phyloP scores from a whole-genome alignment of 1,284 basidiomycete genomes.

The Sanghuangporus weigelae region DNA sequence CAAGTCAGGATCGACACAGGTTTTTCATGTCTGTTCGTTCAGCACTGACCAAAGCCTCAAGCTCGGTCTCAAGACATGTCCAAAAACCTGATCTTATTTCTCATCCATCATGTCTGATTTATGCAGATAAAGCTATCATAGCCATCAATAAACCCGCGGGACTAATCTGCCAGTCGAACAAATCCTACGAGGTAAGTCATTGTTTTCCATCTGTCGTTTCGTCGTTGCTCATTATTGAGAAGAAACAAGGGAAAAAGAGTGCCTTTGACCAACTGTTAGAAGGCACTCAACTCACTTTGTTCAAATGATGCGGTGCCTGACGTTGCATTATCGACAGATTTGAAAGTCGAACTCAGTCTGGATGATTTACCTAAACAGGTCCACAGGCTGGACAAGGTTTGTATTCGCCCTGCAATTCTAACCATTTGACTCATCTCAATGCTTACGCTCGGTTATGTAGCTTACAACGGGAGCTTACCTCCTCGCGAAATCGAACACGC shows the following conservation, averaged over 20 bases:
- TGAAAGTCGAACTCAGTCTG: conserved; percentile 34
- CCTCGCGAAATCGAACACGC: conserved; percentile 41
- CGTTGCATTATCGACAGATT: conserved; percentile 27
- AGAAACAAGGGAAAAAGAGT: not conserved
- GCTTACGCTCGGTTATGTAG: conserved; percentile 29
- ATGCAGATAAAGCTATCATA: conserved; percentile 48
- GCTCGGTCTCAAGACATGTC: not conserved
- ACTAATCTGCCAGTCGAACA: conserved; percentile 45
- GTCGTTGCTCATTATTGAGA: not conserved
- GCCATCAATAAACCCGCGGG: conserved; percentile 61
- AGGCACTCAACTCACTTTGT: not conserved
- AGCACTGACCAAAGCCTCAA: not conserved
- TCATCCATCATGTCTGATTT: conserved; percentile 27
- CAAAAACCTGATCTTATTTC: not conserved
- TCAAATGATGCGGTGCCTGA: not conserved
- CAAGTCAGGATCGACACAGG: not conserved
- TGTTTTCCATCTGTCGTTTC: not conserved
- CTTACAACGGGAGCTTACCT: conserved; percentile 59
- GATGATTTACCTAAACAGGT: conserved; percentile 40
- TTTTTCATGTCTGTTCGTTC: no score
- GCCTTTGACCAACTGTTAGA: conserved; percentile 10
- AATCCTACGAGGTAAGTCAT: conserved; percentile 19
- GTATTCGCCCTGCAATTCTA: not conserved
- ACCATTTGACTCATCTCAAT: not conserved
- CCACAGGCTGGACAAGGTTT: conserved; percentile 66